These are phyloP conservation scores for Hypoxylon rubiginosum DNA, from an alignment of 2,329 filamentous ascomycete genomes.

Conservation along the genomic window DNA sequence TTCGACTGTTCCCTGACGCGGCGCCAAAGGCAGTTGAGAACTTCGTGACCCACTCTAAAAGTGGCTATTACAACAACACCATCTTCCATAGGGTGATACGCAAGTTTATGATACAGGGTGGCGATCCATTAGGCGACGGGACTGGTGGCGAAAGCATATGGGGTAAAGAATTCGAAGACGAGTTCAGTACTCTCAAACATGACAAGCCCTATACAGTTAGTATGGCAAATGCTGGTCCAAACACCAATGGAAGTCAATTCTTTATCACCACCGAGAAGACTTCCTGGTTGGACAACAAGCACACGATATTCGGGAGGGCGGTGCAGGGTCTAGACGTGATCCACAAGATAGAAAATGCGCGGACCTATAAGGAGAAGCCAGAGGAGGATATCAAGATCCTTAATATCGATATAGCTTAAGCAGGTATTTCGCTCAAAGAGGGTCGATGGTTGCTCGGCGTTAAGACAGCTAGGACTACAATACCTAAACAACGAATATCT, in stretches of 20 bases:
- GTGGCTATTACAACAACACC: slow-evolving; percentile 96
- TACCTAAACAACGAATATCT: neutral
- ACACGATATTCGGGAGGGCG: slow-evolving; percentile 94
- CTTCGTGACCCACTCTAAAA: slow-evolving; percentile 90
- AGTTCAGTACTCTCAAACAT: slow-evolving; percentile 91
- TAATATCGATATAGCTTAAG: slow-evolving; percentile 77
- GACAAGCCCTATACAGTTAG: slow-evolving; percentile 97
- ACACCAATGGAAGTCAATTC: slow-evolving; percentile 96
- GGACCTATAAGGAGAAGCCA: slow-evolving; percentile 90
- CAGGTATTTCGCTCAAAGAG: neutral
- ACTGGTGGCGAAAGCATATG: slow-evolving; percentile 93
- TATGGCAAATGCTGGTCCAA: slow-evolving; percentile 97
- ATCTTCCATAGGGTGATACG: slow-evolving; percentile 98
- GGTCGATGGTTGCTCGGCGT: neutral
- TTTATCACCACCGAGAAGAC: slow-evolving; percentile 99
- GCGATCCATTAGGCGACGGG: slow-evolving; percentile 88
- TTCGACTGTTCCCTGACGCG: slow-evolving; percentile 91
- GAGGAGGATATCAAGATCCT: slow-evolving; percentile 98
- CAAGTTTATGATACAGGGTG: slow-evolving; percentile 97
- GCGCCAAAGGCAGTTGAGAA: slow-evolving; percentile 97
- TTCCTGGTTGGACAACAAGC: slow-evolving; percentile 94
- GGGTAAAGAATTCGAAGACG: slow-evolving; percentile 93
- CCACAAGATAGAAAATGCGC: slow-evolving; percentile 92
- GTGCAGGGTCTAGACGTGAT: slow-evolving; percentile 93
- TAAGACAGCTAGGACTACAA: neutral